Base-by-base conservation (phyloP, 1,284 basidiomycete genomes). In the Pseudozyma tsukubaensis region DNA sequence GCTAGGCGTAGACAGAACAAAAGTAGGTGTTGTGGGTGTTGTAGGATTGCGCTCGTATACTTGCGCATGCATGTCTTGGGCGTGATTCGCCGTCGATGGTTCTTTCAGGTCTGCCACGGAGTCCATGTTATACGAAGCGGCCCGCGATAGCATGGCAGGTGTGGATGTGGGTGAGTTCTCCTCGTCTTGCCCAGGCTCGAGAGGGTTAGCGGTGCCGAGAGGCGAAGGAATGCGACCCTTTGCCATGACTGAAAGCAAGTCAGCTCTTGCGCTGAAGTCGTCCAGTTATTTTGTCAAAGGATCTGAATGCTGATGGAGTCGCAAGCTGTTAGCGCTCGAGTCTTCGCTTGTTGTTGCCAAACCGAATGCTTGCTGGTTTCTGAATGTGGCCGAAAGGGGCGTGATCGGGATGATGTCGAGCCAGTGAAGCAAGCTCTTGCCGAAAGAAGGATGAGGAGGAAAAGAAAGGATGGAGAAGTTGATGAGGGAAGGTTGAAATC, bases 1-100 rank as follows among this genome's bases (percentile, higher is more conserved):
- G 43, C 10, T 21, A 12, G 29, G 8, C 0, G 66, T 37, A 11
- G 59, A 58, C 5, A 69, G 51, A 49, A 39, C 19, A 35, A 62
- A 69, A 0, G 55, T 62, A 35, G 66, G 59, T 5, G 59, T 69
- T 1, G 56, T 59, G 4, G 59, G 66, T 4, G 59, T 50, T 14
- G 66, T 55, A 5, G 66, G 56, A 0, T 13, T 55, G 32, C 66
- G 59, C 29, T 61, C 50, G 35, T 53, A 37, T 18, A 50, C 9
- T 43, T 52, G 50, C 29, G 18, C 45, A 24, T 52, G 50, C 24
- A 12, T 8, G 2, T 29, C 40, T 16, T 36, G 40, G 8, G 21
- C 32, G 6, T 21, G 24, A 32, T 13, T 39, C 29, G 49, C 32
- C 6, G 24, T 29, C 24, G 24, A 29, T 29, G 24, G 24, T 35